Base-by-base conservation (phyloP, 2,329 filamentous ascomycete species). In the Aureobasidium mangrovei region DNA sequence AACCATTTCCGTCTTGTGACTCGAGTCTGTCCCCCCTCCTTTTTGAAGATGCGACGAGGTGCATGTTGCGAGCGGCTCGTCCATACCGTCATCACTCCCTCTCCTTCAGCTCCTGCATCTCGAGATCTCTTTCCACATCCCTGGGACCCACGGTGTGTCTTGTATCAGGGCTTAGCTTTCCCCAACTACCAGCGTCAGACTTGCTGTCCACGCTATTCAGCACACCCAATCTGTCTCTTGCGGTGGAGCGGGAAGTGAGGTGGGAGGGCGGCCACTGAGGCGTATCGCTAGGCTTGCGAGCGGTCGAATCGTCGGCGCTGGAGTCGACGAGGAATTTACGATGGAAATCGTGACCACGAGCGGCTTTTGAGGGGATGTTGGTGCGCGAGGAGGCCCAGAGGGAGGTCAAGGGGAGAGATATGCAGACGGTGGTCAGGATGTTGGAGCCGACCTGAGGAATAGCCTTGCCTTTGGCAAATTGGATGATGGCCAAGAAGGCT, bases 391-490 rank as follows among this genome's bases (percentile, higher is more conserved):
- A 68, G 10, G 83, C 83, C 84, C 84, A 86, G 59, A 86, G 75
- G 18, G 81, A 79, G 10, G 82, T 84, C 8, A 86, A 72, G 1
- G 84, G 84, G 12, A 86, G 76, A 58, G 81, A 81, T 57, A 85
- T 74, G 55, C 77, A 78, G 35, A 83, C 77, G 24, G 81, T 67
- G 12, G 81, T 82, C 7, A 82, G 67, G 53, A 80, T 72, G 56
- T 80, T 71, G 46, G 76, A 74, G 54, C 74, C 72, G 32, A 85
- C 69, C 59, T 82, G 77, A 3, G 77, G 75, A 49, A 79, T 72
- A 3, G 63, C 56, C 12, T 31, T 27, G 26, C 73, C 47, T 33
- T 59, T 61, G 55, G 70, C 69, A 66, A 79, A 83, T 59, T 82
- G 75, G 18, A 84, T 62, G 45, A 79, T 72, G 1, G 79, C 77